Evolutionary conservation across 176 grass and related monocot genomes (phyloP).

Genomic region (Aegilops tauschii): DNA sequence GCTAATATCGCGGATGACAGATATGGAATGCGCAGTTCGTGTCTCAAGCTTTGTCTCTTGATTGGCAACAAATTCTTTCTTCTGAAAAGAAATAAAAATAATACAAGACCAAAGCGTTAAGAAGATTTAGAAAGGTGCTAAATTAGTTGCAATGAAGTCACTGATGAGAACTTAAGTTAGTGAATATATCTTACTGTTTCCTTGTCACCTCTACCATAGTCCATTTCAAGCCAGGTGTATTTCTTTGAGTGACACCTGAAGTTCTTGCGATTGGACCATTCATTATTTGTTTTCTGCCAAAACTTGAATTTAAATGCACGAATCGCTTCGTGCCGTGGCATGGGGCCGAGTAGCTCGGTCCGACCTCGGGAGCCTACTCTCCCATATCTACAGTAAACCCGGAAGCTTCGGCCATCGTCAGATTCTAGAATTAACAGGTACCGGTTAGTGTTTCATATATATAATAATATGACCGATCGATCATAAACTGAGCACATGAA

Average conservation of each 20-base stretch:
- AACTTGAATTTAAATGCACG: conserved; percentile 70
- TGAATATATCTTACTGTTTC: conserved; percentile 45
- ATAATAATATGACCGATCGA: not conserved
- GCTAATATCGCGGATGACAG: conserved; percentile 70
- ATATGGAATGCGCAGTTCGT: conserved; percentile 62
- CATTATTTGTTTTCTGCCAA: conserved; percentile 67
- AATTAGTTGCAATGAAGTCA: conserved; percentile 2
- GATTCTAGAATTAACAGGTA: conserved; percentile 52
- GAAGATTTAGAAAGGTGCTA: not conserved
- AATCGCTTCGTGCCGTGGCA: conserved; percentile 36
- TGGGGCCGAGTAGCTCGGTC: conserved; percentile 59
- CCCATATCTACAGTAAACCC: conserved; percentile 88
- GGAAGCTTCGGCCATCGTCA: conserved; percentile 49
- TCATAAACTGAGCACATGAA: not conserved
- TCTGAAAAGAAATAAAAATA: conserved; percentile 18
- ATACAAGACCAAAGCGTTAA: conserved; percentile 10
- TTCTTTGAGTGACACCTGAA: conserved; percentile 50
- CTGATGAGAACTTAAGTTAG: conserved; percentile 13
- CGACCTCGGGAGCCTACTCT: conserved; percentile 72
- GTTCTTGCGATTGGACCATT: conserved; percentile 53
- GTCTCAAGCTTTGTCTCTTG: conserved; percentile 72
- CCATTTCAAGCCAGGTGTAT: conserved; percentile 93
- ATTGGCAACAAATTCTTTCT: conserved; percentile 29
- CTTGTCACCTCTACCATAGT: conserved; percentile 58
- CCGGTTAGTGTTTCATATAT: not conserved